Evolutionary conservation across 306 rosid species (phyloP), one percentile per base, ranked within the genome.

Genomic region (Acacia confusa): DNA sequence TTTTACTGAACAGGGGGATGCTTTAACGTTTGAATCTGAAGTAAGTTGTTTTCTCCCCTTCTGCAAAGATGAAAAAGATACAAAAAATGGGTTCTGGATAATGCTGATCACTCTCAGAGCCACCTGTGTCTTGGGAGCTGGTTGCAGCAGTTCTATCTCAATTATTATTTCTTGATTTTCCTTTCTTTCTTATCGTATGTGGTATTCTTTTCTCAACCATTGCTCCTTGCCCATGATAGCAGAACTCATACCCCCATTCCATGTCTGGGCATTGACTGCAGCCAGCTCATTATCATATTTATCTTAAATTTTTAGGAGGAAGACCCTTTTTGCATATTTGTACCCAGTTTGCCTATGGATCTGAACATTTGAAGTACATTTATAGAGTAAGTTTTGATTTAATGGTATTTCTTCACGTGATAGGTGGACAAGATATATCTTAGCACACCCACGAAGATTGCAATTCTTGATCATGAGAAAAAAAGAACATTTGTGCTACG

Each of bases 341-440:
- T 41, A 7, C 61, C n/a, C 22, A 10, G 8, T 53, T 11, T 55
- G 50, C 30, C 0, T 25, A 4, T 75, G 7, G 73, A 72, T 55
- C 69, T 44, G 55, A 70, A 55, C 30, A 43, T 69, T 40, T 72
- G 53, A 36, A 74, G 38, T 13, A 55, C 73, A 45, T 76, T 38
- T 73, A 32, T 72, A 72, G 67, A 28, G 58, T 44, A 74, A 67
- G 74, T 80, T 63, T 74, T 79, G 77, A 50, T 66, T 41, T 27
- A 44, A 43, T 66, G 50, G 20, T 66, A 20, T 45, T 75, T 69
- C 74, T 60, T 77, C n/a, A 28, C 65, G 68, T 78, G 75, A 78
- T 79, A 96, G 99, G 89, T 96, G 83, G 99, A 96, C 88, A 96
- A 91, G 87, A 91, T 94, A 85, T 96, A 92, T 90, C 95, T 96